These are phyloP conservation scores for Colletotrichum sp. DNA, from an alignment of 2,329 filamentous ascomycete genomes.

Conservation along the genomic window DNA sequence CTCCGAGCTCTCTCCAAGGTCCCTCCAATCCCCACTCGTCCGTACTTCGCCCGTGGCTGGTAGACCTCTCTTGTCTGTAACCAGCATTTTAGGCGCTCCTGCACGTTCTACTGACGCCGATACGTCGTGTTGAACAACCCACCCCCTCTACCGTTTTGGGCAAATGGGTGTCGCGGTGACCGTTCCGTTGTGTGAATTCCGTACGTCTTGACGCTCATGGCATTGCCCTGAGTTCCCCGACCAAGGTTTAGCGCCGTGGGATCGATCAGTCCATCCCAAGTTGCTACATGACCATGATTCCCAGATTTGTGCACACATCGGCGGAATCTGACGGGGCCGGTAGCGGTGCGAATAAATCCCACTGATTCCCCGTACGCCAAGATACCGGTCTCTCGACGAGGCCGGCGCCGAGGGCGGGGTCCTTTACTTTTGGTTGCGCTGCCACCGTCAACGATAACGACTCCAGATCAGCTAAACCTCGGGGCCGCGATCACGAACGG, in stretches of 20 bases:
- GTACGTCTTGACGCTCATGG: not conserved
- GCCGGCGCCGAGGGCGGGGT: slow-evolving; percentile 14
- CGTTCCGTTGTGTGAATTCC: not conserved
- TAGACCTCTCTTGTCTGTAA: not conserved
- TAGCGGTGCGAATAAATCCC: not conserved
- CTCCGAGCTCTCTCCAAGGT: not conserved
- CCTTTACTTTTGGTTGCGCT: not conserved
- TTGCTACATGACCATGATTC: not conserved
- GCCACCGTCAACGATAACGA: not conserved
- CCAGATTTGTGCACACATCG: not conserved
- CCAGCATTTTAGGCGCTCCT: not conserved
- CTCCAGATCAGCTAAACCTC: not conserved
- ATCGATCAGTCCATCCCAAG: not conserved
- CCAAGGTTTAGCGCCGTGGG: not conserved
- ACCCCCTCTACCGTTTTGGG: not conserved
- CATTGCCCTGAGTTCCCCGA: not conserved
- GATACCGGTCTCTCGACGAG: not conserved
- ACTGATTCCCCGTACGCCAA: not conserved
- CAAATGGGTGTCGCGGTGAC: not conserved
- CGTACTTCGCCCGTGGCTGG: not conserved
- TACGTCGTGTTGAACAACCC: not conserved
- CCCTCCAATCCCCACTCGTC: slow-evolving; percentile 3
- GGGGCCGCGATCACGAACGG: not conserved
- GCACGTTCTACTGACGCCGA: not conserved
- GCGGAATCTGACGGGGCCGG: slow-evolving; percentile 4